Evolutionary conservation across 169 alveolate species (phyloP), one percentile per base, ranked within the genome.

Genomic region (Plasmodium fragile): DNA sequence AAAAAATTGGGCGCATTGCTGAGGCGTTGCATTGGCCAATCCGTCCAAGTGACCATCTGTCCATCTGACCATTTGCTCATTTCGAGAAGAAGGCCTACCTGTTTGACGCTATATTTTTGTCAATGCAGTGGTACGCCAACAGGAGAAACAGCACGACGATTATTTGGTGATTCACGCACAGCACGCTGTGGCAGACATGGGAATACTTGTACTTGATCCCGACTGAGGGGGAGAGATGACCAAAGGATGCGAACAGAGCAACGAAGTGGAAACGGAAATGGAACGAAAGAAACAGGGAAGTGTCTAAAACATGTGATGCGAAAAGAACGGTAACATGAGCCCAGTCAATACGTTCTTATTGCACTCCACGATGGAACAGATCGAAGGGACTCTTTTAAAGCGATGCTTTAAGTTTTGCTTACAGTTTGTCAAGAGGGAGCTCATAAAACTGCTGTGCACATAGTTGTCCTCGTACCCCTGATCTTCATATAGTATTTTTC

Each of bases 401-500:
- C 3, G 16, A 55, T 8, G 32, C 13, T 41, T 65, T 3, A 16
- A n/a, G 28, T 87, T 71, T 87, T 53, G 10, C 71, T 36, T 75
- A 87, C 94, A 87, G 49, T 78, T 87, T 10, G 94, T 87, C 70
- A 87, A 49, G 52, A 87, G 89, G 80, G 87, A 79, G 70, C 94
- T 87, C 41, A 87, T 28, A 79, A 87, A 87, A 78, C 89, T 79
- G 53, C 69, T 87, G 73, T 87, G 82, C 7, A 87, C 94, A 87
- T 87, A 87, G 81, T 87, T 87, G 81, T 87, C 94, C 28, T 32
- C 82, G 55, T 87, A 87, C 52, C 53, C 94, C 34, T 77, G 94
- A 28, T 87, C 94, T 59, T 87, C 94, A 65, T 87, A 87, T 41
- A 87, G 80, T 59, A 87, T 87, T 87, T 87, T 87, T 78, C 81